Base-by-base conservation (phyloP, 345 rosid species). In the Corymbia maculata region DNA sequence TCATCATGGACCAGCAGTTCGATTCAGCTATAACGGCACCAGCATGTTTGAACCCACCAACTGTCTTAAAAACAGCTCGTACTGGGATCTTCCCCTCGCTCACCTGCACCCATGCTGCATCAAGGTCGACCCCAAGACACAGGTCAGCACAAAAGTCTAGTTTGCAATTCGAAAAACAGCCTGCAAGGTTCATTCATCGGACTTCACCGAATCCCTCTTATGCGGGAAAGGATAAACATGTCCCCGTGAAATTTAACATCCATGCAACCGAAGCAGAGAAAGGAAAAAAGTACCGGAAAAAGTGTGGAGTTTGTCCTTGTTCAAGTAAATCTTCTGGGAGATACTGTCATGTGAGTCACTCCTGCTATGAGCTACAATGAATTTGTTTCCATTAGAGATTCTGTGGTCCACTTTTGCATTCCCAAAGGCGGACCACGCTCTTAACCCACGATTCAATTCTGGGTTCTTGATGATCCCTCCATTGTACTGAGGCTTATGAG, bases 1-100 rank as follows among this genome's bases (percentile, higher is more conserved):
- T 97, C 51, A 97, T 94, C 97, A 97, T 96, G 85, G 98, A 94
- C 99, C 99, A 97, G 61, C 99, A 97, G 5, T 89, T 91, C 6
- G 99, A 87, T 90, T 92, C 82, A 79, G 96, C 98, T n/a, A 92
- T 79, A 88, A 91, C 88, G 2, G 91, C 91, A 82, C 98, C 98
- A 16, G 94, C 96, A 86, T 45, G 42, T 79, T 47, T 90, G 57
- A 87, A 87, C 17, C 93, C 95, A 13, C 68, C 86, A 9, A 49
- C 51, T 64, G 92, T 92, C 90, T 93, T 95, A 89, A 97, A 93
- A 45, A 92, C 42, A 1, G 96, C 98, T 11, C 24, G 59, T 28
- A 95, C 94, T 1, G 85, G 75, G 85, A 88, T 87, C 19, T 51
- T 85, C 88, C 93, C 95, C 5, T 94, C 88, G 51, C 91, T 94